A percentile compares a stretch with the other conserved stretches of the same genome.
Conservation (phyloP, 2,329 filamentous ascomycete genomes). For the Fusarium anthophilum region DNA sequence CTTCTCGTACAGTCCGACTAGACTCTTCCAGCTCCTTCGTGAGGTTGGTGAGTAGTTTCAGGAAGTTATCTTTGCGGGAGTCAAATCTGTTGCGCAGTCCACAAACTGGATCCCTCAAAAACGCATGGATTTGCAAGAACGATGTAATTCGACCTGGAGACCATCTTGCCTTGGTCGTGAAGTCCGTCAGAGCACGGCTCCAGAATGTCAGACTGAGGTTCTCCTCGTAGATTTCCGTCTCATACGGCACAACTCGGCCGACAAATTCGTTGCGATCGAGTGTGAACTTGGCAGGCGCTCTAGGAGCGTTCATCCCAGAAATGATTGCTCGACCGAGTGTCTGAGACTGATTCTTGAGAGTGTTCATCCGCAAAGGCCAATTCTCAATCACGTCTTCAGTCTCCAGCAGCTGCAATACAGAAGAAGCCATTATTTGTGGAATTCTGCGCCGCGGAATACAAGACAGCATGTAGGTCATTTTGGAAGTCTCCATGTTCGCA, state of each 20-base stretch:
- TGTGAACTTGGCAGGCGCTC: background rate
- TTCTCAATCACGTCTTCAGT: background rate
- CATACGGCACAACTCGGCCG: background rate
- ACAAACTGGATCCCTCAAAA: background rate
- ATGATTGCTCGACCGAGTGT: background rate
- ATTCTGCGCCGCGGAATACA: background rate
- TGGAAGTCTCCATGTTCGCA: background rate
- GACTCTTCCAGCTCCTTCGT: background rate
- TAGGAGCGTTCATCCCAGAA: background rate
- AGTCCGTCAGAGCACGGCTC: background rate
- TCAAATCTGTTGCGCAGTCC: background rate
- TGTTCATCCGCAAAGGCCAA: background rate
- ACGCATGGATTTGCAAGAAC: background rate
- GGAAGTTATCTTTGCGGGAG: background rate
- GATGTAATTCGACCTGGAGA: background rate
- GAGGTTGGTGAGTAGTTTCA: background rate
- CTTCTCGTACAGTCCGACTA: background rate
- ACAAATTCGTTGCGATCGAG: background rate
- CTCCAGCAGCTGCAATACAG: background rate
- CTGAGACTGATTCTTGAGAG: background rate
- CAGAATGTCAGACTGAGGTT: background rate
- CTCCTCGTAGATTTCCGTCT: background rate
- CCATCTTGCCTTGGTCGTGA: background rate
- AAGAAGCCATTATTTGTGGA: background rate
- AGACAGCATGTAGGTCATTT: background rate